These are phyloP conservation scores for Phytopythium litorale DNA, from an alignment of 352 stramenopile genomes.

Conservation along the genomic window DNA sequence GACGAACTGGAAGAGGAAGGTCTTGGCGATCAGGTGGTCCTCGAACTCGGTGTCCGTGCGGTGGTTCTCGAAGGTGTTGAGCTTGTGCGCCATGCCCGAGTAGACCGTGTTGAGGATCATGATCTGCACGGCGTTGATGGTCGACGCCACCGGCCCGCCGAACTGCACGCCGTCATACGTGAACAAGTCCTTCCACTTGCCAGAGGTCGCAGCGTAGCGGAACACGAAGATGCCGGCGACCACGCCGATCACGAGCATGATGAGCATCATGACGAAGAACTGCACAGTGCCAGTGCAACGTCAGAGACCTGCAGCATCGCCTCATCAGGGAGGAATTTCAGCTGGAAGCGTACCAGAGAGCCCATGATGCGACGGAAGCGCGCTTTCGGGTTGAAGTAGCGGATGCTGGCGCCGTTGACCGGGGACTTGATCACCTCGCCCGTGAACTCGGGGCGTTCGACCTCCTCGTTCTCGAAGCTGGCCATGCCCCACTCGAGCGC, in stretches of 20 bases:
- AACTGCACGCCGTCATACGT: constrained; percentile 45
- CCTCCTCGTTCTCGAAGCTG: constrained; percentile 67
- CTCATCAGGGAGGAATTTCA: not conserved
- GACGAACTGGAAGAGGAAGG: constrained; percentile 82
- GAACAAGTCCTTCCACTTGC: constrained; percentile 54
- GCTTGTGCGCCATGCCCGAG: constrained; percentile 45
- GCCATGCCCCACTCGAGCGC: constrained; percentile 75
- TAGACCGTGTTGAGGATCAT: constrained; percentile 81
- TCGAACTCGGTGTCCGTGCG: constrained; percentile 96
- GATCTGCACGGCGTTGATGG: constrained; percentile 79
- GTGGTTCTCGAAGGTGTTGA: constrained; percentile 93
- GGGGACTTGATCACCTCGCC: constrained; percentile 68
- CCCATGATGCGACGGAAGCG: constrained; percentile 62
- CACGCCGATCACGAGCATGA: constrained; percentile 61
- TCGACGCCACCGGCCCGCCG: constrained; percentile 50
- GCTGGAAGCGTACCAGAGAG: constrained; percentile 38
- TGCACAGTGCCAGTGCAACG: constrained; percentile 7
- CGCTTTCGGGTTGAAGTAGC: constrained; percentile 69
- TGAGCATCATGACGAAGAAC: constrained; percentile 71
- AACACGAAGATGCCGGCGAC: constrained; percentile 76
- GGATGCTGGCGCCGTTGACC: constrained; percentile 67
- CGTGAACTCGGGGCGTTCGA: constrained; percentile 66
- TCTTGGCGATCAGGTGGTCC: constrained; percentile 87
- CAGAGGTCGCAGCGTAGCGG: constrained; percentile 48
- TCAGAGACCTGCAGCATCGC: not conserved